phyloP scores from a whole-genome alignment of 352 stramenopile species.

The Hyaloperonospora brassicae region DNA sequence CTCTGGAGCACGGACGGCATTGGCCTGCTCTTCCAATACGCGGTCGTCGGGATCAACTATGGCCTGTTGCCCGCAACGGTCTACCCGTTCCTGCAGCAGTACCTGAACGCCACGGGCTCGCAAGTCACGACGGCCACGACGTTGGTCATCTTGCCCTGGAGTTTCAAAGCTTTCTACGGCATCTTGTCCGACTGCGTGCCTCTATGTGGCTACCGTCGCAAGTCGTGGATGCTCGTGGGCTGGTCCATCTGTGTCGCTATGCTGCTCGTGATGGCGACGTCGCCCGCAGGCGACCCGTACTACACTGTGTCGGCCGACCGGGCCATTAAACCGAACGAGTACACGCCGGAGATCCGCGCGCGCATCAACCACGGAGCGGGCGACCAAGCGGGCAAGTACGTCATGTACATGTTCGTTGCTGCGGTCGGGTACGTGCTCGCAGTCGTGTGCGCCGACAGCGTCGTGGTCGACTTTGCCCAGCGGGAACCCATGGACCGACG shows the following conservation, averaged over 20 bases:
- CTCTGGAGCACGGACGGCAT: constrained; percentile 34
- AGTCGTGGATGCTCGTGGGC: constrained; percentile 48
- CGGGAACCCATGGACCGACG: constrained; percentile 41
- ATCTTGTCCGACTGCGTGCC: constrained; percentile 23
- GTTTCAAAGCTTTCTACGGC: constrained; percentile 27
- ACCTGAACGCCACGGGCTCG: constrained; percentile 23
- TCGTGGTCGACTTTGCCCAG: constrained; percentile 53
- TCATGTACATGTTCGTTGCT: constrained; percentile 49
- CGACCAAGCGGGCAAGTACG: constrained; percentile 32
- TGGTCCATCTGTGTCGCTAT: constrained; percentile 40
- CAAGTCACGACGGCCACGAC: constrained; percentile 20
- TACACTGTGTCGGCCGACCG: constrained; percentile 28
- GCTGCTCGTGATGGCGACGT: constrained; percentile 42
- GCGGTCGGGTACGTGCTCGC: constrained; percentile 28
- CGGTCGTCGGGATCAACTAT: constrained; percentile 38
- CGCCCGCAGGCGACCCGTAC: constrained; percentile 41
- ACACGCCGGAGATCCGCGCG: constrained; percentile 22
- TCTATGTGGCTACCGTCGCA: constrained; percentile 40
- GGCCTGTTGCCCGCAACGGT: constrained; percentile 32
- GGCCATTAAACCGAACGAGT: constrained; percentile 20
- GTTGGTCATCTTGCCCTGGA: constrained; percentile 25
- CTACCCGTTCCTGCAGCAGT: constrained; percentile 30
- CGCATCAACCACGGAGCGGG: constrained; percentile 33
- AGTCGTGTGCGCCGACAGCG: constrained; percentile 38
- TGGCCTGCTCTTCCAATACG: constrained; percentile 42